phyloP scores from a whole-genome alignment of 148 eudicot genomes.

The Persicaria maculosa region DNA sequence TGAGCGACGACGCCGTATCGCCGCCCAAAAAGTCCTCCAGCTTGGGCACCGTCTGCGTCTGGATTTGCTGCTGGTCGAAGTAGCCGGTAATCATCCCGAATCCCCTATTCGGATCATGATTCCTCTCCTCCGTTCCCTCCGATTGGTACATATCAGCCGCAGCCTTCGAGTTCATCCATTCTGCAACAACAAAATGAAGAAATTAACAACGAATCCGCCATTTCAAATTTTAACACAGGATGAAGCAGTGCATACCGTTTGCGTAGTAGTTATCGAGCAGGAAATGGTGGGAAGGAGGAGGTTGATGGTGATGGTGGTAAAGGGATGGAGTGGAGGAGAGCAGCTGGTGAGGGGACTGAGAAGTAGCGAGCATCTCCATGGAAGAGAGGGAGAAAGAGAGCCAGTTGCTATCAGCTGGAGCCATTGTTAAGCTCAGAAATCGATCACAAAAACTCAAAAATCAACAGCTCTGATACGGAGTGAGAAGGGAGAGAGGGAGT shows the following conservation, averaged over 20 bases:
- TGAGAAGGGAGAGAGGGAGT: neutral
- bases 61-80: neutral
- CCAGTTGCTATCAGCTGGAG: slow-evolving; percentile 35
- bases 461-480: no score
- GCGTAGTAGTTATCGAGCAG: slow-evolving; percentile 41
- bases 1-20: slow-evolving; percentile 36
- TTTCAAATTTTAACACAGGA: no score
- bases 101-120: neutral
- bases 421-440: neutral
- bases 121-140: neutral
- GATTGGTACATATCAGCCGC: neutral
- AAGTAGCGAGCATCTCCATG: slow-evolving; percentile 39
- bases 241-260: slow-evolving; percentile 19
- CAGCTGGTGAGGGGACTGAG: slow-evolving; percentile 15
- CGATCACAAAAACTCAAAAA: neutral
- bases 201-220: no score
- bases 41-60: slow-evolving; percentile 40
- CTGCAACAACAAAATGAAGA: neutral
- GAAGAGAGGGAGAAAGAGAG: slow-evolving; percentile 40
- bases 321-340: slow-evolving; percentile 20
- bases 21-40: slow-evolving; percentile 87
- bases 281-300: neutral
- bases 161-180: slow-evolving; percentile 2
- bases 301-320: slow-evolving; percentile 17
- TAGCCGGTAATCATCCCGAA: neutral